These are phyloP conservation scores for Pseudophaeomoniella oleicola DNA, from an alignment of 2,329 filamentous ascomycete genomes.

Conservation along the genomic window DNA sequence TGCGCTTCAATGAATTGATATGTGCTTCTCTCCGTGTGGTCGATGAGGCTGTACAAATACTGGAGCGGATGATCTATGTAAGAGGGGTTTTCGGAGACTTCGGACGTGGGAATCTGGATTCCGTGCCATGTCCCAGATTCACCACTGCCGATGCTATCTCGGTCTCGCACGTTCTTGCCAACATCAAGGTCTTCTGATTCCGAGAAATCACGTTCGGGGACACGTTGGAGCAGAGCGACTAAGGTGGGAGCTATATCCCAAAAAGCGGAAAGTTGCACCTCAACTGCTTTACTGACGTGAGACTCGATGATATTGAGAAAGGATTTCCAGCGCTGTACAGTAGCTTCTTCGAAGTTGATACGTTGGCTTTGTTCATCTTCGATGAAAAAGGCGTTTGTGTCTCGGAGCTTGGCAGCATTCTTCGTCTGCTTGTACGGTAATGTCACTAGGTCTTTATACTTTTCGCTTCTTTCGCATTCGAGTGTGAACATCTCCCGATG, in stretches of 20 bases:
- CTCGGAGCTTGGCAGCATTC: constrained; percentile 64
- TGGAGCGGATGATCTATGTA: constrained; percentile 74
- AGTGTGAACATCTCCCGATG: constrained; percentile 77
- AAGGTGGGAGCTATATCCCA: constrained; percentile 93
- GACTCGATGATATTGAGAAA: constrained; percentile 69
- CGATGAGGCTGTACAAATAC: constrained; percentile 73
- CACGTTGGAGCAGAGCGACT: constrained; percentile 61
- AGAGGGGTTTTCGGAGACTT: constrained; percentile 72
- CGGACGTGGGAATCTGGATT: constrained; percentile 61
- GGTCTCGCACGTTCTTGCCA: neutral
- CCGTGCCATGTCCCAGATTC: neutral
- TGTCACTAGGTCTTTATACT: constrained; percentile 72
- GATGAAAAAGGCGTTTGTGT: constrained; percentile 68
- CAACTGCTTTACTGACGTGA: constrained; percentile 76
- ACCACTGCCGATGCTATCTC: neutral
- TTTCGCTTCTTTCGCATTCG: constrained; percentile 68
- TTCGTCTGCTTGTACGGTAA: constrained; percentile 61
- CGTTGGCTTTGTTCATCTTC: constrained; percentile 63
- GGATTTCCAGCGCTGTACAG: constrained; percentile 56
- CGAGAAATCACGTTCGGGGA: constrained; percentile 39
- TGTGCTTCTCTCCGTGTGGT: constrained; percentile 79
- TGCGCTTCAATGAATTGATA: constrained; percentile 97
- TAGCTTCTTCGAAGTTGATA: constrained; percentile 55
- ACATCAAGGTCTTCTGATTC: constrained; percentile 21
- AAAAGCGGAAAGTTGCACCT: constrained; percentile 83